A percentile compares a stretch with the other conserved stretches of the same genome.
Conservation (phyloP, 768 basidiomycete species). For the Phlegmacium glaucopus region DNA sequence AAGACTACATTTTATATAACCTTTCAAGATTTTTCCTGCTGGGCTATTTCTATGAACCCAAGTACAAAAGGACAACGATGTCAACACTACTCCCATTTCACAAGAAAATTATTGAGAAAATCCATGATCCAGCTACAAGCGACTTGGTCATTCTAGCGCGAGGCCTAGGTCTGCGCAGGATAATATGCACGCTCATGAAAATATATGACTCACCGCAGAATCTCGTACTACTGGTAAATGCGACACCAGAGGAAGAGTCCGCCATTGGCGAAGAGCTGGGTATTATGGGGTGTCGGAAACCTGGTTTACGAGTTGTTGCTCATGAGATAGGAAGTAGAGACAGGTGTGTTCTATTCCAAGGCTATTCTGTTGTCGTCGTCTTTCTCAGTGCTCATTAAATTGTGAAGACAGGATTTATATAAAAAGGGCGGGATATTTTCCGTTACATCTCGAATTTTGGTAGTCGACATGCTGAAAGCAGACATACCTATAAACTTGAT, state of each 20-base stretch:
- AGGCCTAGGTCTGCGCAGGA: conserved; percentile 82
- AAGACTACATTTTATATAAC: too few species aligned
- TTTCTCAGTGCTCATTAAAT: neutral
- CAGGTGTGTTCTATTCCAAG: conserved; percentile 46
- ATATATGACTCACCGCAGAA: conserved; percentile 87
- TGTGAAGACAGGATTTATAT: conserved; percentile 74
- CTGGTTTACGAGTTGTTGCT: conserved; percentile 77
- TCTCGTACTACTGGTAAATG: conserved; percentile 82
- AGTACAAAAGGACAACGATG: conserved; percentile 25
- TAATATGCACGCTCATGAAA: conserved; percentile 85
- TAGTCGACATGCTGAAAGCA: conserved; percentile 89
- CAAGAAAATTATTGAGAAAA: conserved; percentile 59
- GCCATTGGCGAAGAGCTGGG: conserved; percentile 92
- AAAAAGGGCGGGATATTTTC: conserved; percentile 86
- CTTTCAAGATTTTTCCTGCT: too few species aligned
- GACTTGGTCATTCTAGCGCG: conserved; percentile 81
- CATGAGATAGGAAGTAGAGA: conserved; percentile 80
- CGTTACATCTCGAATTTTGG: conserved; percentile 90
- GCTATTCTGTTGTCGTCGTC: neutral
- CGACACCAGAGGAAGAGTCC: conserved; percentile 80
- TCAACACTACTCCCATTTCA: conserved; percentile 61
- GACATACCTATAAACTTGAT: conserved; percentile 84
- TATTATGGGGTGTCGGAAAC: conserved; percentile 85
- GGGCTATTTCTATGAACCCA: too few species aligned
- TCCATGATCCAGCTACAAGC: conserved; percentile 71